These are phyloP conservation scores for Teratosphaeria destructans DNA, from an alignment of 2,329 filamentous ascomycete genomes.

Conservation along the genomic window DNA sequence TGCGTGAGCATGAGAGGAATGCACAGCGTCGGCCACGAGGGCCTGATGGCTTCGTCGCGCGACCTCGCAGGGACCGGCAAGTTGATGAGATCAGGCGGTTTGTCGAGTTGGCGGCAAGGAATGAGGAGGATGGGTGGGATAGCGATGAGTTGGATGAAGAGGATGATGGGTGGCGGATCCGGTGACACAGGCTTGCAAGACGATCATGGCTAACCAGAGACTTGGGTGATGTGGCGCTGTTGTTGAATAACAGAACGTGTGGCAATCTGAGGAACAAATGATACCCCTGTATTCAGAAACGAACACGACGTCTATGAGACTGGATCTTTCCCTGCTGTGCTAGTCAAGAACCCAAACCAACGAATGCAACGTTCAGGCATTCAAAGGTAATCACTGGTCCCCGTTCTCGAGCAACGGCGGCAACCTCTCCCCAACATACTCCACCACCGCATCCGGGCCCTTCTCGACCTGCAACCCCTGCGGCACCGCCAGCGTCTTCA, in stretches of 20 bases:
- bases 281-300: not conserved
- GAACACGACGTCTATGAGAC: not conserved
- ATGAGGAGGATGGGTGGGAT: conserved; percentile 50
- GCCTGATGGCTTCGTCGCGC: not conserved
- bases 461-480: conserved; percentile 44
- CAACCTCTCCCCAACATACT: conserved; percentile 38
- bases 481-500: conserved; percentile 45
- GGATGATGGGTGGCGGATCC: conserved; percentile 19
- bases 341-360: not conserved
- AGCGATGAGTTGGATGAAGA: conserved; percentile 44
- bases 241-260: not conserved
- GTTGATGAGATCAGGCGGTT: conserved; percentile 39
- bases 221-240: not conserved
- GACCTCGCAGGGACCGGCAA: conserved; percentile 14
- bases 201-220: not conserved
- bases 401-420: conserved; percentile 14
- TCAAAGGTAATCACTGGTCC: too few relatives aligned
- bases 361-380: too few relatives aligned
- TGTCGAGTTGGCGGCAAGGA: conserved; percentile 40
- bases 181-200: conserved; percentile 1
- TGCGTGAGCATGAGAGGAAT: conserved; percentile 10
- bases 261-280: not conserved
- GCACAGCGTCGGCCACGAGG: not conserved
- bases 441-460: conserved; percentile 47
- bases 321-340: not conserved